Base-by-base conservation (phyloP, 441 rosid genomes). In the Hura crepitans region DNA sequence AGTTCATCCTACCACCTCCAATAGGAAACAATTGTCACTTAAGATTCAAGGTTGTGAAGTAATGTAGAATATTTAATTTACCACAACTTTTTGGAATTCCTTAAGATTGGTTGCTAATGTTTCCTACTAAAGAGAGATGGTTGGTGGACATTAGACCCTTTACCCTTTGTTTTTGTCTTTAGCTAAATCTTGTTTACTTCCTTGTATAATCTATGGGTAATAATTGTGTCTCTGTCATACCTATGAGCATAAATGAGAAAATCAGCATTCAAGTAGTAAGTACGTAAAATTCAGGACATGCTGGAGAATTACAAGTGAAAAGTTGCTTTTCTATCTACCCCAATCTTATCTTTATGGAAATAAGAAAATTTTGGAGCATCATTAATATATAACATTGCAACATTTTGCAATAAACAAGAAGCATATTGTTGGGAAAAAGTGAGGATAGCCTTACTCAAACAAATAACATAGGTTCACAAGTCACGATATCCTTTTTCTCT, bases 131-230 rank as follows among this genome's bases (percentile, higher is more conserved):
- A 72, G 63, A 76, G 59, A 69, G 54, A 73, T 46, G 54, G 69
- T 42, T 10, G 82, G 76, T 58, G 53, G 27, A 77, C 68, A 72
- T 66, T 75, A 79, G 70, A 65, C 33, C 74, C 69, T 74, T 78
- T 82, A 59, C 80, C 82, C 73, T 67, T 81, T 28, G 13, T 20
- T 69, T 78, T 87, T 42, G 66, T 70, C 64, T 72, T 78, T 35
- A 65, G 30, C 62, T 69, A 73, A 67, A 50, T 64, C 70, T 77
- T 78, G 28, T 61, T 78, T 30, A 84, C 81, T 77, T 85, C 96
- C 77, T 65, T 85, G 75, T 91, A 89, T 78, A 93, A 69, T 81
- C 97, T 86, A 74, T 91, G 83, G 43, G 96, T 97, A 33, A 81
- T 79, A 59, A 74, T 73, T 63, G 84, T 71, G 82, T 78, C 80